Evolutionary conservation across 2,329 filamentous ascomycete species (phyloP).

Genomic region (Aspergillus cejpii): DNA sequence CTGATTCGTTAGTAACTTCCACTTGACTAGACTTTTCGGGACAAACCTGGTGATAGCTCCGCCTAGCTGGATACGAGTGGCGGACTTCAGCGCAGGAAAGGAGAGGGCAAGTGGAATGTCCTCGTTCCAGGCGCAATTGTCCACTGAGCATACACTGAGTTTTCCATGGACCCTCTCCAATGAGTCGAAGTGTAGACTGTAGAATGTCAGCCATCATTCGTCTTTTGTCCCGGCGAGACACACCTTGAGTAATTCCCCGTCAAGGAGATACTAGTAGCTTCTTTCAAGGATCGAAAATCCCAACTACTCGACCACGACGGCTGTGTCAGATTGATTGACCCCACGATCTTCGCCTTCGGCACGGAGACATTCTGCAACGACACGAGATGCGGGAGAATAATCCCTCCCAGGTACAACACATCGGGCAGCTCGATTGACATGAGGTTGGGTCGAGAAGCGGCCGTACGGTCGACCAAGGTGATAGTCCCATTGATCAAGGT

Average conservation of each 20-base stretch:
- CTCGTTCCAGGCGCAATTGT: neutral
- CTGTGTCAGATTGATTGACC: neutral
- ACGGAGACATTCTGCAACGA: neutral
- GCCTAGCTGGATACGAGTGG: neutral
- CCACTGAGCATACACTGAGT: neutral
- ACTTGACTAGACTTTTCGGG: neutral
- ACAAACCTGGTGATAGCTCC: neutral
- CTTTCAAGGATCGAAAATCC: neutral
- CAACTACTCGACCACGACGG: neutral
- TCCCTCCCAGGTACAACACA: neutral
- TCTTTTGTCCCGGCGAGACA: neutral
- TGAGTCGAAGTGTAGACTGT: neutral
- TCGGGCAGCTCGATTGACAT: neutral
- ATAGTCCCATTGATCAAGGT: neutral
- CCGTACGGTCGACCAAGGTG: neutral
- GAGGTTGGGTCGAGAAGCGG: neutral
- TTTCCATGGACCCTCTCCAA: neutral
- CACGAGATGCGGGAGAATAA: neutral
- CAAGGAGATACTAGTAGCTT: neutral
- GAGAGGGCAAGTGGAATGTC: neutral
- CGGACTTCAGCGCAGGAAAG: neutral
- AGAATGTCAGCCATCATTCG: too few species aligned
- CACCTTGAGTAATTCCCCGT: neutral
- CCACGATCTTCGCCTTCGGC: neutral
- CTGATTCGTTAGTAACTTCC: neutral